These are phyloP conservation scores for Circinella umbellata DNA, from an alignment of 371 early-diverging fungal species.

Conservation along the genomic window DNA sequence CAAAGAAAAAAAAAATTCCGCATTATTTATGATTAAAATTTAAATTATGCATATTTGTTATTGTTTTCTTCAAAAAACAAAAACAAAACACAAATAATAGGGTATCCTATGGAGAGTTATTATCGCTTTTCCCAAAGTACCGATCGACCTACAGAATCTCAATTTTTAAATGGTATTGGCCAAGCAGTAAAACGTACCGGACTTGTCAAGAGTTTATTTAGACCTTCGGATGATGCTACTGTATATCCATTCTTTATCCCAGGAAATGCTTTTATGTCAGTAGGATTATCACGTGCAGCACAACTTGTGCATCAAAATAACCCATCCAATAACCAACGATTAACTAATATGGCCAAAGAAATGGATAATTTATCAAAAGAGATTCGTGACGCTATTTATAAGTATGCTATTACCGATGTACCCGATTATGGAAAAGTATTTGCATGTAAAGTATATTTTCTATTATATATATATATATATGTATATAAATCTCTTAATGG, in stretches of 20 bases:
- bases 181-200: slow-evolving; percentile 62
- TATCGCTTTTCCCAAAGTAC: slow-evolving; percentile 37
- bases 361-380: slow-evolving; percentile 39
- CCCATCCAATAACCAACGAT: neutral
- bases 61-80: too few relatives aligned
- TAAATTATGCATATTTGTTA: too few relatives aligned
- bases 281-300: slow-evolving; percentile 54
- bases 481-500: too few relatives aligned
- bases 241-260: slow-evolving; percentile 68
- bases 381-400: slow-evolving; percentile 61
- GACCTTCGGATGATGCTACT: slow-evolving; percentile 72
- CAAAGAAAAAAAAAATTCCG: neutral
- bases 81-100: slow-evolving; percentile 9
- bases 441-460: slow-evolving; percentile 40
- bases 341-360: slow-evolving; percentile 21
- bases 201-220: slow-evolving; percentile 63
- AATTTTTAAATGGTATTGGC: slow-evolving; percentile 58
- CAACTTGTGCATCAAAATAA: slow-evolving; percentile 22
- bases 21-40: too few relatives aligned
- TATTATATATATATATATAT: neutral
- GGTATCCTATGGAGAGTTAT: slow-evolving; percentile 22
- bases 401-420: slow-evolving; percentile 54
- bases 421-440: slow-evolving; percentile 46
- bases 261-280: slow-evolving; percentile 71
- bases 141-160: slow-evolving; percentile 61